Evolutionary conservation across 305 asterid genomes (phyloP).

Genomic region (Fraxinus velutina): DNA sequence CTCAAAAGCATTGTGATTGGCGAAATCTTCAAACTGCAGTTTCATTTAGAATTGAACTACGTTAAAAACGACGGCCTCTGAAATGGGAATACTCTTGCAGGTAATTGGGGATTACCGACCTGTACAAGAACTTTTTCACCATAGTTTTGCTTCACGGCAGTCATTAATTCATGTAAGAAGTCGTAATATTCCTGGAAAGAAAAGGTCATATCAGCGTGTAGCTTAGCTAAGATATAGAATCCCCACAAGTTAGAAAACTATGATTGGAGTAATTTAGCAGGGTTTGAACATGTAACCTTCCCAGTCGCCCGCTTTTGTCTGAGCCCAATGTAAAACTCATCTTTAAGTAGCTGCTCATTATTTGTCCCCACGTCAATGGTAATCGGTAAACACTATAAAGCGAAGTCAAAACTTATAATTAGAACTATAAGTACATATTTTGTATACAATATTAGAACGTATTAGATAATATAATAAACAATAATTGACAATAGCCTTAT

Average conservation of each 20-base stretch:
- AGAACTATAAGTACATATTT: background rate
- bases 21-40: slow-evolving; percentile 81
- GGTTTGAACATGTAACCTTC: slow-evolving; percentile 40
- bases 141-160: slow-evolving; percentile 64
- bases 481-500: background rate
- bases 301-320: slow-evolving; percentile 66
- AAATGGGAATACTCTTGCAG: background rate
- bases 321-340: slow-evolving; percentile 83
- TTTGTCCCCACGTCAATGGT: slow-evolving; percentile 87
- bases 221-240: background rate
- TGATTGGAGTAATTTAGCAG: background rate
- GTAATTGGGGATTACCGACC: slow-evolving; percentile 33
- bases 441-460: background rate
- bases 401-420: background rate
- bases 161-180: slow-evolving; percentile 72
- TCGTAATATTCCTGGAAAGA: slow-evolving; percentile 60
- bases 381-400: slow-evolving; percentile 63
- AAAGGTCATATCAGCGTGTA: background rate
- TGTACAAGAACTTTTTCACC: slow-evolving; percentile 79
- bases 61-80: slow-evolving; percentile 9
- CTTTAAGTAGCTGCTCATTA: slow-evolving; percentile 57
- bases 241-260: background rate
- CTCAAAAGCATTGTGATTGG: slow-evolving; percentile 83
- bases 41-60: slow-evolving; percentile 10
- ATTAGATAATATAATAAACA: background rate